A percentile compares a stretch with the other conserved stretches of the same genome.
These are phyloP conservation scores for Jatropha curcas DNA, from an alignment of 345 rosid genomes.

Conservation along the genomic window DNA sequence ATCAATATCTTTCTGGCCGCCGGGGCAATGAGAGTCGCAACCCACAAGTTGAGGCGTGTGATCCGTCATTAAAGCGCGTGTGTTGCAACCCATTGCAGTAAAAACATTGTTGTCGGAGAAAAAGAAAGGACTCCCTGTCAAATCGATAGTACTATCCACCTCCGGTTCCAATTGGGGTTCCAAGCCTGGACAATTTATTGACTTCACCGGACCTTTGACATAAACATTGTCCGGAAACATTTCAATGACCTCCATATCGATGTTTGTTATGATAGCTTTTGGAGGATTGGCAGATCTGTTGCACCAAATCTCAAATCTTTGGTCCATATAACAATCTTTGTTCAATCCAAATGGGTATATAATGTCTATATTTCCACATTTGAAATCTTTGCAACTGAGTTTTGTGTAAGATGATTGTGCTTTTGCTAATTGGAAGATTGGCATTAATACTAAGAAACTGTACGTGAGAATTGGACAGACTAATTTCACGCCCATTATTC, in stretches of 20 bases:
- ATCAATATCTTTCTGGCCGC: not conserved
- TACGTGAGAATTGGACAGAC: no score
- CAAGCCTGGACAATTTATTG: not conserved
- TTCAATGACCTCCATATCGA: not conserved
- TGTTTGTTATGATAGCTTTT: not conserved
- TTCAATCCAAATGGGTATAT: slow-evolving; percentile 21
- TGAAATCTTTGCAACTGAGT: not conserved
- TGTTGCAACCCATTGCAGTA: slow-evolving; percentile 17
- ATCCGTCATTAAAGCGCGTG: not conserved
- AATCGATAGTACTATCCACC: not conserved
- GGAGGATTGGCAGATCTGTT: not conserved
- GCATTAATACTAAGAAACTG: no score
- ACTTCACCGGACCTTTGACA: not conserved
- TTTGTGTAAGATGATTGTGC: not conserved
- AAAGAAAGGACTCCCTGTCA: slow-evolving; percentile 8
- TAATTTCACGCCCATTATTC: no score
- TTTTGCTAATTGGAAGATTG: not conserved
- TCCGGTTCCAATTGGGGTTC: no score
- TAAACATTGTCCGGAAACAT: not conserved
- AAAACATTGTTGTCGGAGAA: not conserved
- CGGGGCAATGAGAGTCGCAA: not conserved
- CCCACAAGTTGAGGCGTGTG: not conserved
- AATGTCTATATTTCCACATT: slow-evolving; percentile 19
- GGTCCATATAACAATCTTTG: not conserved
- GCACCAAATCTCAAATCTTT: slow-evolving; percentile 14